phyloP scores from a whole-genome alignment of 1,284 basidiomycete genomes.

The Apiotrichum gracile region DNA sequence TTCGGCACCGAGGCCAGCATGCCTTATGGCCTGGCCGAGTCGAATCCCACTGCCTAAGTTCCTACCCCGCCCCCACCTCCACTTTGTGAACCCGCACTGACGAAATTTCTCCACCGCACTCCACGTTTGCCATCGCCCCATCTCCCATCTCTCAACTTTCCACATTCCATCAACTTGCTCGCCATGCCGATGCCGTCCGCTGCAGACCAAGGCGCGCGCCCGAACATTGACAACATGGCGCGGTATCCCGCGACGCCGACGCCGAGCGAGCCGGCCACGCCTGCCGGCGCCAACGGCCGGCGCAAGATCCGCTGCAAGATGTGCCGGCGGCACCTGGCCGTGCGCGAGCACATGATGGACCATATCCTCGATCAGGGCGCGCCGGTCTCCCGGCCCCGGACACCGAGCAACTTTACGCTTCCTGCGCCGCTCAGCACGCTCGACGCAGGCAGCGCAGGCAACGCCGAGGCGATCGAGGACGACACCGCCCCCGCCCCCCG shows the following conservation, averaged over 20 bases:
- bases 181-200: neutral
- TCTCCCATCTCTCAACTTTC: neutral
- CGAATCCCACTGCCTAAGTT: too few relatives aligned
- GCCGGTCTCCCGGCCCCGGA: constrained; percentile 31
- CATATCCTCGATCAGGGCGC: constrained; percentile 56
- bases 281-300: constrained; percentile 41
- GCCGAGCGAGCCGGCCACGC: constrained; percentile 58
- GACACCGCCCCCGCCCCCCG: neutral
- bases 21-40: too few relatives aligned
- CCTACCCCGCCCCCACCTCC: neutral
- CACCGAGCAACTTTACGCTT: constrained; percentile 32
- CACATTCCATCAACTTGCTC: too few relatives aligned
- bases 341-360: constrained; percentile 84
- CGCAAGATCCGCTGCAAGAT: constrained; percentile 75
- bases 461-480: constrained; percentile 5
- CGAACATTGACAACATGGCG: constrained; percentile 66
- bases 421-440: constrained; percentile 8
- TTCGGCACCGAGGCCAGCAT: too few relatives aligned
- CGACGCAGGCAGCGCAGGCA: neutral
- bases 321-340: constrained; percentile 80
- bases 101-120: neutral
- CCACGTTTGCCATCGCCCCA: neutral
- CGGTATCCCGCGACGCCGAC: constrained; percentile 62
- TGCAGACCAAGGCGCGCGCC: constrained; percentile 59
- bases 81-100: neutral